Percentiles rank a stretch among this genome's conserved stretches.
phyloP scores from a whole-genome alignment of 768 basidiomycete species.

The Trametes meyenii region DNA sequence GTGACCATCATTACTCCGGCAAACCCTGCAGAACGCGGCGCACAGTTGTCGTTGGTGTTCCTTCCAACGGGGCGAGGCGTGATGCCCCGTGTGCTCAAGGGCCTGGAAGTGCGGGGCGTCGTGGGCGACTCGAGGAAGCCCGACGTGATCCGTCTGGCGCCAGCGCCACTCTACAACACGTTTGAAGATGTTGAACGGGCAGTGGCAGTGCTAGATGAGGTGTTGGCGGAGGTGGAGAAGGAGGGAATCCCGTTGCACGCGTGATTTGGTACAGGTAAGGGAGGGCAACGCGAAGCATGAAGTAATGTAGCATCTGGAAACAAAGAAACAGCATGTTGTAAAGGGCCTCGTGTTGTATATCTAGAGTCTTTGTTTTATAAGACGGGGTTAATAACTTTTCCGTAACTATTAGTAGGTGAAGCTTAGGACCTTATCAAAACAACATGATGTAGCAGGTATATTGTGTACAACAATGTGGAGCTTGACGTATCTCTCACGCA shows the following conservation, averaged over 20 bases:
- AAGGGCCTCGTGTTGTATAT: no score
- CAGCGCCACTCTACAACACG: conserved; percentile 86
- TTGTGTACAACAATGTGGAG: no score
- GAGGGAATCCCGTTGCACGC: conserved; percentile 12
- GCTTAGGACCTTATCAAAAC: no score
- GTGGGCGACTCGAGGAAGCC: conserved; percentile 92
- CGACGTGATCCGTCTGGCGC: conserved; percentile 88
- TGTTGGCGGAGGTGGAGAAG: conserved; percentile 41
- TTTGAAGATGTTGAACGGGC: conserved; percentile 75
- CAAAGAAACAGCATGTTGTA: no score
- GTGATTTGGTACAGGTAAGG: neutral
- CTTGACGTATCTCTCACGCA: no score
- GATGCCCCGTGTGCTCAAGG: conserved; percentile 72
- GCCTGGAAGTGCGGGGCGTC: conserved; percentile 69
- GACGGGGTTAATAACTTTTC: no score
- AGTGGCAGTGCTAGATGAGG: conserved; percentile 64
- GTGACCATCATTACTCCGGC: conserved; percentile 95
- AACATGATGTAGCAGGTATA: no score
- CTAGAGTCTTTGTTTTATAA: no score
- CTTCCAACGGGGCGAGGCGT: conserved; percentile 57
- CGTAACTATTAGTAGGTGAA: no score
- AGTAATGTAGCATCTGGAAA: neutral
- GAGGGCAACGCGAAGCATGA: neutral
- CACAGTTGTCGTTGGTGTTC: conserved; percentile 87
- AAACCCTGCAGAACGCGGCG: conserved; percentile 68